phyloP scores from a whole-genome alignment of 169 alveolate species.

The Babesia microti region DNA sequence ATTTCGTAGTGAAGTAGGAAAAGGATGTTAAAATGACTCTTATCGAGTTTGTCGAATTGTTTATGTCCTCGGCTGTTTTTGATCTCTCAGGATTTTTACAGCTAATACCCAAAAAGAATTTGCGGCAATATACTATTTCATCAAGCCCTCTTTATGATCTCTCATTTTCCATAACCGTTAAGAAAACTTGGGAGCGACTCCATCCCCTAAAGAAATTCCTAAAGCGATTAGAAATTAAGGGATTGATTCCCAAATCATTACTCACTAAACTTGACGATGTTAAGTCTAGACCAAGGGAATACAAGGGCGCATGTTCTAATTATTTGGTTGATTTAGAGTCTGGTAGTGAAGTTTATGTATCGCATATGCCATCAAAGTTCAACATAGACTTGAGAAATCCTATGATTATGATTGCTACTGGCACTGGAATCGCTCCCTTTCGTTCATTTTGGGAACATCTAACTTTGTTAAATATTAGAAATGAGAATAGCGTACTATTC shows the following conservation, averaged over 20 bases:
- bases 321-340: constrained; percentile 10
- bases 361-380: constrained; percentile 29
- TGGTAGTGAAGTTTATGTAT: constrained; percentile 36
- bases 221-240: not conserved
- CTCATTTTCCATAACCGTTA: constrained; percentile 15
- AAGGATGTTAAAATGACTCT: constrained; percentile 47
- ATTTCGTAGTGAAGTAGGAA: constrained; percentile 23
- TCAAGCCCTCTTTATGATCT: constrained; percentile 42
- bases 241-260: too few species aligned
- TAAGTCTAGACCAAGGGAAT: constrained; percentile 14
- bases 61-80: constrained; percentile 48
- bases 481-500: constrained; percentile 2
- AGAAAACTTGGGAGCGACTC: constrained; percentile 1
- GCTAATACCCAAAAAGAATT: constrained; percentile 52
- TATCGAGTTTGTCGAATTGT: constrained; percentile 54
- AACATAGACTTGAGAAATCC: constrained; percentile 8
- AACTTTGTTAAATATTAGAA: not conserved
- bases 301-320: constrained; percentile 34
- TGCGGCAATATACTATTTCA: constrained; percentile 65
- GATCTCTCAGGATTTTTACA: constrained; percentile 64
- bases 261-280: too few species aligned
- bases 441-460: constrained; percentile 13
- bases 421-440: constrained; percentile 51
- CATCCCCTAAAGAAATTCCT: constrained; percentile 23
- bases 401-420: constrained; percentile 51